These are phyloP conservation scores for Suillus lakei DNA, from an alignment of 768 basidiomycete species.

Conservation along the genomic window DNA sequence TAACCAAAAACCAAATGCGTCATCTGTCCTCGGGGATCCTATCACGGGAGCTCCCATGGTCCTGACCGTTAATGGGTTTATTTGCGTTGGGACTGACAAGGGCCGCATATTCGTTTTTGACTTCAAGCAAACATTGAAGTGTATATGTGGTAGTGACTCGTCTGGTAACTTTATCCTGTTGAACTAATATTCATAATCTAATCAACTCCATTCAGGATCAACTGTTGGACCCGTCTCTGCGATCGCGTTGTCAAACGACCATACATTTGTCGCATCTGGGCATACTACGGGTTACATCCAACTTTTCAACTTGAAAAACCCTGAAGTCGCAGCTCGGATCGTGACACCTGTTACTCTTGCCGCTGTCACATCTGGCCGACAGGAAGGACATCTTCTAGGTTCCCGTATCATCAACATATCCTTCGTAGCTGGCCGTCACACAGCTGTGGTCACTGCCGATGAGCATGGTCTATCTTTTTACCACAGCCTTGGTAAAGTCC, in stretches of 20 bases:
- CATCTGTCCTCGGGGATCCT: conserved; percentile 62
- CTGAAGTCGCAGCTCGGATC: conserved; percentile 67
- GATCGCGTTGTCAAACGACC: conserved; percentile 89
- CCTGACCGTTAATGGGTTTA: conserved; percentile 81
- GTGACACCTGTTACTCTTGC: conserved; percentile 71
- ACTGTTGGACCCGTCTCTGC: conserved; percentile 82
- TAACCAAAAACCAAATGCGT: conserved; percentile 57
- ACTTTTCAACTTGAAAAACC: conserved; percentile 79
- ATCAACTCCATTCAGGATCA: conserved; percentile 49
- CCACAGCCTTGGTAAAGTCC: conserved; percentile 90
- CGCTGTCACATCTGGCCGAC: conserved; percentile 73
- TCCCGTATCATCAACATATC: conserved; percentile 81
- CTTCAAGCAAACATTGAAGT: conserved; percentile 84
- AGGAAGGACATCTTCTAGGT: conserved; percentile 85
- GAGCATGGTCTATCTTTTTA: conserved; percentile 93
- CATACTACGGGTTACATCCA: conserved; percentile 85
- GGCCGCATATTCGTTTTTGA: conserved; percentile 87
- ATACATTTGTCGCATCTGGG: conserved; percentile 90
- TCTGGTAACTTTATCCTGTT: conserved; percentile 51
- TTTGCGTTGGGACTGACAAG: conserved; percentile 85
- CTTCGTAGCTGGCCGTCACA: conserved; percentile 92
- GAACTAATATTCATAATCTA: conserved; percentile 17
- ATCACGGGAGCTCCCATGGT: conserved; percentile 74
- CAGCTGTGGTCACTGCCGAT: conserved; percentile 90
- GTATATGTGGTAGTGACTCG: conserved; percentile 74